Percentiles rank a stretch among this genome's conserved stretches.
Evolutionary conservation across 2,329 filamentous ascomycete species (phyloP).

Genomic region (Aspergillus cejpii): DNA sequence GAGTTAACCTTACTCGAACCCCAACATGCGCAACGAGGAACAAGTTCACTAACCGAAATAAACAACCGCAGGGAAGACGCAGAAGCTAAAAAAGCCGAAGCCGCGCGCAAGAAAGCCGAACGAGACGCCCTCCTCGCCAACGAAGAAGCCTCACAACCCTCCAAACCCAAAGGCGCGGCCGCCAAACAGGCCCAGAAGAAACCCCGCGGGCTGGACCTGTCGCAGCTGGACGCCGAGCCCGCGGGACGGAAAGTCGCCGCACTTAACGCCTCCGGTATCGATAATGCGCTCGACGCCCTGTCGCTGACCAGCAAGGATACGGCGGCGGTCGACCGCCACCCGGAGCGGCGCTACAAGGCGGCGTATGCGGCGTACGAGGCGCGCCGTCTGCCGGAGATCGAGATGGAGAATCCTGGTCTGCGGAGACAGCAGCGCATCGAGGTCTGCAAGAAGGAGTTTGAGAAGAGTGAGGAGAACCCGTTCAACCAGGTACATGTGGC

Average conservation of each 20-base stretch:
- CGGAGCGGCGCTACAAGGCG: constrained; percentile 79
- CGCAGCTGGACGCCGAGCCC: constrained; percentile 60
- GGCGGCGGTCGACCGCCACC: constrained; percentile 76
- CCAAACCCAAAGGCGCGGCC: constrained; percentile 55
- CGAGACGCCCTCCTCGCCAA: constrained; percentile 73
- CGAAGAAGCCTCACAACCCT: constrained; percentile 65
- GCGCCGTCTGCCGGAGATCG: constrained; percentile 74
- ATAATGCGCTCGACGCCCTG: constrained; percentile 86
- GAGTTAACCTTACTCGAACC: constrained; percentile 33
- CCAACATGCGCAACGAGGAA: not conserved
- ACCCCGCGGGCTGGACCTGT: constrained; percentile 64
- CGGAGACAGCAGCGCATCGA: constrained; percentile 78
- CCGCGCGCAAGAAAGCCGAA: constrained; percentile 84
- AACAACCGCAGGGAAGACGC: constrained; percentile 62
- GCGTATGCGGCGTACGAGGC: constrained; percentile 80
- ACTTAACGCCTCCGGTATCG: constrained; percentile 80
- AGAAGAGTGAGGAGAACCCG: constrained; percentile 89
- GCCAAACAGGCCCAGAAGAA: constrained; percentile 48
- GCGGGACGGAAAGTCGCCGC: constrained; percentile 47
- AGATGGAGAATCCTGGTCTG: constrained; percentile 71
- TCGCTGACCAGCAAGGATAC: constrained; percentile 55
- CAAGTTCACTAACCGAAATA: constrained; percentile 2
- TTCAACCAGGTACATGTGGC: constrained; percentile 75
- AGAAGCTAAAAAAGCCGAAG: constrained; percentile 74
- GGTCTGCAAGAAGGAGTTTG: constrained; percentile 82